Conservation (phyloP, 371 early-diverging fungal genomes). For the Cokeromyces recurvatus region DNA sequence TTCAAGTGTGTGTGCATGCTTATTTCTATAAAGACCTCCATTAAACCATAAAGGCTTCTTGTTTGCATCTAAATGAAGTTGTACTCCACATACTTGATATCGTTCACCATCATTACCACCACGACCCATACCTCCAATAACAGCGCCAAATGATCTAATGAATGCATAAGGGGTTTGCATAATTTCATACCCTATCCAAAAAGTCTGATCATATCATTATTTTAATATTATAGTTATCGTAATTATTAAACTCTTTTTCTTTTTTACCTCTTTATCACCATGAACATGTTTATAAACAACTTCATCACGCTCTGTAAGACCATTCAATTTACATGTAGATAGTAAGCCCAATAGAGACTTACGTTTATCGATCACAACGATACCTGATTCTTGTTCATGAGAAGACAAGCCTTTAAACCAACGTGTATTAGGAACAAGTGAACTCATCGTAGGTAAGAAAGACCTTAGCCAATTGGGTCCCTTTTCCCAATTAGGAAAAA, state of each 20-base stretch:
- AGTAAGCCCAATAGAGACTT: conserved; percentile 44
- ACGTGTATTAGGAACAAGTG: conserved; percentile 18
- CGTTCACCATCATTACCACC: conserved; percentile 35
- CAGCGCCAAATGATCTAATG: conserved; percentile 48
- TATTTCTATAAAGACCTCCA: conserved; percentile 43
- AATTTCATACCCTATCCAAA: conserved; percentile 56
- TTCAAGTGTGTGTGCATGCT: conserved; percentile 18
- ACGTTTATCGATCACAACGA: conserved; percentile 46
- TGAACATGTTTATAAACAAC: conserved; percentile 36
- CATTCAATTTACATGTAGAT: conserved; percentile 48
- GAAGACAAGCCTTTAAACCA: conserved; percentile 23
- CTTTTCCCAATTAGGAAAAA: conserved; percentile 23
- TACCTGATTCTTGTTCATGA: conserved; percentile 56
- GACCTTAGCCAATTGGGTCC: conserved; percentile 33
- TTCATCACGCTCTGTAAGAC: conserved; percentile 31
- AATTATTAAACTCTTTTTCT: neutral
- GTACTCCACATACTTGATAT: conserved; percentile 44
- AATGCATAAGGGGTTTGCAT: conserved; percentile 55
- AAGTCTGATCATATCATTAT: conserved; percentile 23
- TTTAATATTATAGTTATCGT: neutral
- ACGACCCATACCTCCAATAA: conserved; percentile 41
- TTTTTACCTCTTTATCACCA: conserved; percentile 44
- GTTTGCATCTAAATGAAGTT: conserved; percentile 35
- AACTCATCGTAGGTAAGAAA: conserved; percentile 23
- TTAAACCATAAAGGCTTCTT: conserved; percentile 43